Evolutionary conservation across 495 filamentous ascomycete species (phyloP).

Genomic region (Podospora anserina): DNA sequence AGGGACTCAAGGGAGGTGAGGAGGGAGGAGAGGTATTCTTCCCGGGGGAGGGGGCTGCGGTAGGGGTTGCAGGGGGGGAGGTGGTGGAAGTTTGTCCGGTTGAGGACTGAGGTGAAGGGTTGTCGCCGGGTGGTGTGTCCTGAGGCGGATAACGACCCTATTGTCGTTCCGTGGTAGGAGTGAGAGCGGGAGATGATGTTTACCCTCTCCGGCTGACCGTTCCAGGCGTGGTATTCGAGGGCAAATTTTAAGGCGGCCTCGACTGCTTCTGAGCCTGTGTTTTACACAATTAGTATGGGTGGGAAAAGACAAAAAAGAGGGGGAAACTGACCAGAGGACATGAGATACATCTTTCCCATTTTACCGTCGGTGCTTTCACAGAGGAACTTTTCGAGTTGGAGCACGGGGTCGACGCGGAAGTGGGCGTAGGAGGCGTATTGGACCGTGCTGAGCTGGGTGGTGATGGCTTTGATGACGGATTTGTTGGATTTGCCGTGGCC

Average conservation of each 20-base stretch:
- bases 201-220: constrained; percentile 27
- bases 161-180: constrained; percentile 70
- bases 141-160: constrained; percentile 59
- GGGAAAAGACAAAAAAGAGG: not conserved
- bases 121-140: constrained; percentile 56
- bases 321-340: constrained; percentile 50
- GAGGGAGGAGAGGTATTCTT: constrained; percentile 6
- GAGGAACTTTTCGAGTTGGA: constrained; percentile 38
- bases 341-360: constrained; percentile 46
- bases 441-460: constrained; percentile 31
- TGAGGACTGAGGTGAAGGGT: constrained; percentile 58
- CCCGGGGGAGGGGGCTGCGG: constrained; percentile 35
- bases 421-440: constrained; percentile 45
- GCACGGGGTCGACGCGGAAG: constrained; percentile 36
- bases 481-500: constrained; percentile 43
- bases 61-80: constrained; percentile 60
- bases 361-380: constrained; percentile 41
- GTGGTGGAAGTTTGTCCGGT: constrained; percentile 46
- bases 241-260: constrained; percentile 67
- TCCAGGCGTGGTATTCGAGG: constrained; percentile 59
- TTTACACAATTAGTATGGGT: not conserved
- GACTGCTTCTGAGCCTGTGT: constrained; percentile 65
- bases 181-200: constrained; percentile 61
- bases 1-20: constrained; percentile 52
- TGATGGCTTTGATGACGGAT: constrained; percentile 38